Conservation (phyloP, 164 flowering plant genomes). For the Cinnamomum micranthum region DNA sequence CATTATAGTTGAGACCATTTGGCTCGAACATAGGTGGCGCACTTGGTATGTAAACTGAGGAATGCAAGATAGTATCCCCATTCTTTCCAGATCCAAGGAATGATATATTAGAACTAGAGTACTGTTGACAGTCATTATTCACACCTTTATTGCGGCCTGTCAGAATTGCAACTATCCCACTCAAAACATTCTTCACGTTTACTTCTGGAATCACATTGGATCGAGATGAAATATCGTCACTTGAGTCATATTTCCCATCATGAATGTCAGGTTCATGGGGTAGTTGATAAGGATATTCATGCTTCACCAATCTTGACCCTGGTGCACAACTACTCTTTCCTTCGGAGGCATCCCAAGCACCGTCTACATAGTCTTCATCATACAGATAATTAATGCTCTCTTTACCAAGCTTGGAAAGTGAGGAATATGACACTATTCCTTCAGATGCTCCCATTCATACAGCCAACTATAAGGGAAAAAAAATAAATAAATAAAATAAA, state of each 20-base stretch:
- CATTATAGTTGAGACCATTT: conserved; percentile 42
- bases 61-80: conserved; percentile 70
- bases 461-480: neutral
- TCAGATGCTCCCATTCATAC: conserved; percentile 41
- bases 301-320: conserved; percentile 29
- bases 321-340: conserved; percentile 11
- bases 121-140: conserved; percentile 15
- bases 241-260: conserved; percentile 57
- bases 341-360: conserved; percentile 34
- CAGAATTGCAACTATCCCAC: conserved; percentile 74
- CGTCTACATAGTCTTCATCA: conserved; percentile 37
- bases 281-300: conserved; percentile 31
- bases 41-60: conserved; percentile 87
- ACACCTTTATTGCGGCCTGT: conserved; percentile 53
- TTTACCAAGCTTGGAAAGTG: conserved; percentile 43
- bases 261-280: conserved; percentile 39
- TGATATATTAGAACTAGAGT: conserved; percentile 45
- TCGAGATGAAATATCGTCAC: conserved; percentile 30
- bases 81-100: conserved; percentile 74
- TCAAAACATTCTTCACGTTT: conserved; percentile 76
- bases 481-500: neutral
- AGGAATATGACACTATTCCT: conserved; percentile 47
- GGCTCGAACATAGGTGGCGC: conserved; percentile 91
- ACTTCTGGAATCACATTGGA: conserved; percentile 49
- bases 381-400: conserved; percentile 23